Percentiles rank a stretch among this genome's conserved stretches.
phyloP scores from a whole-genome alignment of 2,329 filamentous ascomycete species.

The Erysiphe pulchra region DNA sequence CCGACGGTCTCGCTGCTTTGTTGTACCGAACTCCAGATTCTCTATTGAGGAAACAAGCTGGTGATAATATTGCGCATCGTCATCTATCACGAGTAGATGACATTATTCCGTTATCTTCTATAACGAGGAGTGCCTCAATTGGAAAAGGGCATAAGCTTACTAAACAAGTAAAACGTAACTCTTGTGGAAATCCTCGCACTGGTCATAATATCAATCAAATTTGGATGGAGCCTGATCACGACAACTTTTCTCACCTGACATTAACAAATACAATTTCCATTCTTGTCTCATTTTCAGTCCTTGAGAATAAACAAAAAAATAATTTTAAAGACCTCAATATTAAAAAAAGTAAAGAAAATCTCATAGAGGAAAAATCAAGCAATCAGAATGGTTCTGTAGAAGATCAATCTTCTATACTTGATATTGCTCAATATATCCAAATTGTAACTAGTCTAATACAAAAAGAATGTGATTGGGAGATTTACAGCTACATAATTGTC shows the following conservation, averaged over 20 bases:
- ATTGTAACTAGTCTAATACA: slow-evolving; percentile 48
- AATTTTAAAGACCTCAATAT: not conserved
- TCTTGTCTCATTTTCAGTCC: slow-evolving; percentile 8
- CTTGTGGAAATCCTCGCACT: slow-evolving; percentile 9
- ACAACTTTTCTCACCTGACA: slow-evolving; percentile 23
- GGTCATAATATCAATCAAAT: slow-evolving; percentile 22
- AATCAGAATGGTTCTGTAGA: not conserved
- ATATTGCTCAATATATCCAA: slow-evolving; percentile 37
- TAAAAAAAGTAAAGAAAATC: too few relatives aligned
- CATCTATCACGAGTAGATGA: slow-evolving; percentile 16
- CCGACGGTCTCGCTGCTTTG: slow-evolving; percentile 42
- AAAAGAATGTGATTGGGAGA: slow-evolving; percentile 60
- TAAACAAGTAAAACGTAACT: slow-evolving; percentile 15
- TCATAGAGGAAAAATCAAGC: too few relatives aligned
- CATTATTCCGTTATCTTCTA: slow-evolving; percentile 6
- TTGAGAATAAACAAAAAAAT: not conserved
- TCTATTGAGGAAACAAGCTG: slow-evolving; percentile 17
- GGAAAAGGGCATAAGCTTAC: slow-evolving; percentile 4
- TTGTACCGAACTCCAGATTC: slow-evolving; percentile 37
- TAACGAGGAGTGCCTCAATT: slow-evolving; percentile 12
- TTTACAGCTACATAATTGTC: slow-evolving; percentile 73
- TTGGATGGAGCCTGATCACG: slow-evolving; percentile 31
- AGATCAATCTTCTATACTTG: slow-evolving; percentile 4
- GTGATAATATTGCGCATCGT: slow-evolving; percentile 17
- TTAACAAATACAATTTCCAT: slow-evolving; percentile 13